A percentile compares a stretch with the other conserved stretches of the same genome.
Evolutionary conservation across 371 early-diverging fungal genomes (phyloP).

Genomic region (Syncephalastrum racemosum): DNA sequence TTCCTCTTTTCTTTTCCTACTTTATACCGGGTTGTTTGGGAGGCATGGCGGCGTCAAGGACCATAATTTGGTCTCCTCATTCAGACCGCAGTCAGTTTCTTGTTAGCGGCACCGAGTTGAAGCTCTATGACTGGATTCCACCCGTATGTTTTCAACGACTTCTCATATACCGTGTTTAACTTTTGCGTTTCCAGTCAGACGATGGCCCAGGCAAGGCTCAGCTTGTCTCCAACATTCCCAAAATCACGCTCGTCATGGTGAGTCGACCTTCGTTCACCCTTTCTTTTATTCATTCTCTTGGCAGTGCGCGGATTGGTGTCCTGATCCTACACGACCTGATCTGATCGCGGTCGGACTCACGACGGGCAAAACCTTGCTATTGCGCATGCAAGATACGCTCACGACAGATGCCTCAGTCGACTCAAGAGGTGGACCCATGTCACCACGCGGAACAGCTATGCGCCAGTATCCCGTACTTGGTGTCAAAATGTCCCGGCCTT

Average conservation of each 20-base stretch:
- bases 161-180: neutral
- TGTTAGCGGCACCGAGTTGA: conserved; percentile 65
- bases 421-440: neutral
- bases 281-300: too few relatives aligned
- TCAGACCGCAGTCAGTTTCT: conserved; percentile 59
- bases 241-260: conserved; percentile 66
- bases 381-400: conserved; percentile 55
- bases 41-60: conserved; percentile 33
- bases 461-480: conserved; percentile 52
- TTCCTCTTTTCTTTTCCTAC: too few relatives aligned
- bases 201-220: conserved; percentile 50
- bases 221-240: conserved; percentile 60
- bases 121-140: conserved; percentile 67
- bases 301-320: conserved; percentile 80
- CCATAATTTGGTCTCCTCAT: conserved; percentile 68
- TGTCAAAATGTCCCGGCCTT: conserved; percentile 64
- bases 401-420: conserved; percentile 23
- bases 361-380: conserved; percentile 65
- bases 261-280: conserved; percentile 1
- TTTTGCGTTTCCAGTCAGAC: conserved; percentile 30
- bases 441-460: conserved; percentile 16
- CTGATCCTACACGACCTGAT: conserved; percentile 63
- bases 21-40: too few relatives aligned
- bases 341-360: conserved; percentile 71
- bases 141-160: conserved; percentile 33